These are phyloP conservation scores for Trichoderma simmonsii DNA, from an alignment of 2,329 filamentous ascomycete species.

Conservation along the genomic window DNA sequence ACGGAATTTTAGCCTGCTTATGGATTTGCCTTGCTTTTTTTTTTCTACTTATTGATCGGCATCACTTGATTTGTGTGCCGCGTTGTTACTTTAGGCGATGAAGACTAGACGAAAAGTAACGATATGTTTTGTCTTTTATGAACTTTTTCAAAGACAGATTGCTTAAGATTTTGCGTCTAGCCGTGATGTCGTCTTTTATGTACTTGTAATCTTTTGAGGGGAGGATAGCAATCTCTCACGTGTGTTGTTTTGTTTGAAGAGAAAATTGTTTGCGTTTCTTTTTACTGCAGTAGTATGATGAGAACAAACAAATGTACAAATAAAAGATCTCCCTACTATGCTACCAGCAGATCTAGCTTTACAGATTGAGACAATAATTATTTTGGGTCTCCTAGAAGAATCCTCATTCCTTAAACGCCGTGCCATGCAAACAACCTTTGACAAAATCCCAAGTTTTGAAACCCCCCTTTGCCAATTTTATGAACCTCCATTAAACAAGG, in stretches of 20 bases:
- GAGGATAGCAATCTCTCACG: neutral
- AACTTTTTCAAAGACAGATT: neutral
- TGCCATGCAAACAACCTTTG: constrained; percentile 30
- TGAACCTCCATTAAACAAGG: neutral
- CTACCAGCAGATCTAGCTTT: neutral
- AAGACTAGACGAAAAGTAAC: constrained; percentile 19
- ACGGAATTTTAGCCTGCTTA: neutral
- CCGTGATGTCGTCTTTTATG: neutral
- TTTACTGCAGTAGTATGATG: neutral
- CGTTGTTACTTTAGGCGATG: neutral
- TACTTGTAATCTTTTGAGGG: neutral
- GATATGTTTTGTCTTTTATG: neutral
- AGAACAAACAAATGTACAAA: neutral
- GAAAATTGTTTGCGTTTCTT: neutral
- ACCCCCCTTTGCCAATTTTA: neutral
- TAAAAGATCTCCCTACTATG: neutral
- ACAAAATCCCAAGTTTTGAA: neutral
- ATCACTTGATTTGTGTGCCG: neutral
- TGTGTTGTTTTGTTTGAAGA: neutral
- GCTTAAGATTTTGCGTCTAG: neutral
- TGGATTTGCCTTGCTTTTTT: neutral
- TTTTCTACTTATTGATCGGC: neutral
- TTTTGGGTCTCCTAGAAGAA: neutral
- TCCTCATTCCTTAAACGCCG: constrained; percentile 29
- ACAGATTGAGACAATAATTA: neutral